Evolutionary conservation across 805 yeast species (phyloP).

Genomic region (Wickerhamomyces silvicola): DNA sequence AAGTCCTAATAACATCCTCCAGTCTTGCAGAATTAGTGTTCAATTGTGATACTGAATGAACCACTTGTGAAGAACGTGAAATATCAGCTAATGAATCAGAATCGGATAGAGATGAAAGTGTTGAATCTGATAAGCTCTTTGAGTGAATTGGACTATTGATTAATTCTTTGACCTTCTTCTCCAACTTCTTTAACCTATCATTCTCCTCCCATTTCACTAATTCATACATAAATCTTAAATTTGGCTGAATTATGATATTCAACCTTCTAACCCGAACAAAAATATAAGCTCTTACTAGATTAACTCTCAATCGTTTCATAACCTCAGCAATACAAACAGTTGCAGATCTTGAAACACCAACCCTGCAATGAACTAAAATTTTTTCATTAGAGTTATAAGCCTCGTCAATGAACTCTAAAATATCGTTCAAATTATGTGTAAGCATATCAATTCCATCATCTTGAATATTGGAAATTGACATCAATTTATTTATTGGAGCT

Average conservation of each 20-base stretch:
- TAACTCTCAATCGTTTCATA: slow-evolving; percentile 65
- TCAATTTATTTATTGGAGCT: slow-evolving; percentile 21
- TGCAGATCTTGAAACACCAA: slow-evolving; percentile 92
- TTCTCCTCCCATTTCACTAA: slow-evolving; percentile 60
- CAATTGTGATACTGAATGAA: too few relatives aligned
- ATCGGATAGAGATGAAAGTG: too few relatives aligned
- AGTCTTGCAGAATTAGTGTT: background rate
- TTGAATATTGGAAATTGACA: slow-evolving; percentile 67
- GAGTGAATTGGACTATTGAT: background rate
- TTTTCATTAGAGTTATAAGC: slow-evolving; percentile 39
- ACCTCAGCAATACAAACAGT: slow-evolving; percentile 95
- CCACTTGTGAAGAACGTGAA: too few relatives aligned
- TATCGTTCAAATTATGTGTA: slow-evolving; percentile 51
- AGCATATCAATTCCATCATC: slow-evolving; percentile 90
- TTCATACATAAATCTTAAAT: slow-evolving; percentile 86
- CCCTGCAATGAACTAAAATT: slow-evolving; percentile 86
- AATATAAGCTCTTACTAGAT: slow-evolving; percentile 73
- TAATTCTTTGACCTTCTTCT: background rate
- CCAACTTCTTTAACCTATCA: slow-evolving; percentile 11
- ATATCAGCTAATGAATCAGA: too few relatives aligned
- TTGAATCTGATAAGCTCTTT: too few relatives aligned
- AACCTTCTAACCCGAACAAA: slow-evolving; percentile 85
- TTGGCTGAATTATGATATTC: slow-evolving; percentile 92
- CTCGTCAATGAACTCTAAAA: slow-evolving; percentile 60
- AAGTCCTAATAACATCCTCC: too few relatives aligned